Evolutionary conservation across 208 protist species (phyloP), one percentile per base, ranked within the genome.

Genomic region (Leptomonas pyrrhocoris): DNA sequence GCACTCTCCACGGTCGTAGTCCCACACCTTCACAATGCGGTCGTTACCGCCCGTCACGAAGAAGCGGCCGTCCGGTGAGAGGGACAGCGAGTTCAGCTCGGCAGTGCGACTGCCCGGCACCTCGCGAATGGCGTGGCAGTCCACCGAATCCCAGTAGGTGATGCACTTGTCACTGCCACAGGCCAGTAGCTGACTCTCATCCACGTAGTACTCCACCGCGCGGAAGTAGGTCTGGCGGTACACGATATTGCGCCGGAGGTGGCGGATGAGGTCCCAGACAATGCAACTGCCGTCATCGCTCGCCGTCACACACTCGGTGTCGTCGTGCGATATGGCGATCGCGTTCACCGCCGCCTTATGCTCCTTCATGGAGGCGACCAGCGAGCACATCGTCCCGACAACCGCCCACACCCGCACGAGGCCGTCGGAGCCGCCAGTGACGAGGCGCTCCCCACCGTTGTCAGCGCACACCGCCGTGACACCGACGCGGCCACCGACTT

Each of bases 161-260:
- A 98, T 92, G 74, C 78, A 95, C 67, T 96, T 93, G 80, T 98
- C 96, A 34, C 89, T 97, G 31, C 94, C 95, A 40, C 82, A 93
- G 27, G 96, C 98, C n/a, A 98, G 66, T n/a, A 98, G 72, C 80
- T 98, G 97, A 59, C 86, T 94, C 79, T 98, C 95, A 48, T 98
- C 95, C 19, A 90, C 80, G 64, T 85, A 93, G 86, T 98, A 98
- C 73, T 83, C 81, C 40, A 96, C 68, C 0, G 83, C 77, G 69
- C 93, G 96, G 84, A 99, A 99, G 75, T 97, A 97, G 12, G 97
- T 98, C 57, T 97, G 88, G 13, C 94, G 89, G 79, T 98, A 98
- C 73, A 99, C 95, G 64, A 97, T 95, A 79, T 98, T 95, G 70
- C 92, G 86, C 31, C 97, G 94, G 19, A 97, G 79, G 77, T 91